Base-by-base conservation (phyloP, 2,329 filamentous ascomycete genomes). In the Cladosporium sp. region DNA sequence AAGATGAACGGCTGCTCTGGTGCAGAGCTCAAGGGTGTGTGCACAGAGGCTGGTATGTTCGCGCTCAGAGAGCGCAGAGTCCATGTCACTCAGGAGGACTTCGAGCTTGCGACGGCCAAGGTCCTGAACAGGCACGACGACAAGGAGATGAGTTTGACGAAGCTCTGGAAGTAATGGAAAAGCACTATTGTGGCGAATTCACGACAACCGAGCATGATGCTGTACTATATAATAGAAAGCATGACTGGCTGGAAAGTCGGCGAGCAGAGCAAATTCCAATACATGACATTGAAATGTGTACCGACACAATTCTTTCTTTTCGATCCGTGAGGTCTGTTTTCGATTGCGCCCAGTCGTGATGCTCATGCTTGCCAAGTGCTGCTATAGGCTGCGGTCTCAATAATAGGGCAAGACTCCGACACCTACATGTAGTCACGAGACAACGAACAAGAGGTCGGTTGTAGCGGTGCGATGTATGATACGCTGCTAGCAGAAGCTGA, bases 1-100 rank as follows among this genome's bases (percentile, higher is more conserved):
- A 97, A 97, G 85, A 99, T 99, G 94, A 97, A 97, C 71, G 94
- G 94, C 54, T 99, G 94, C 77, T 97, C 92, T 3, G 94, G 94
- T 61, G 94, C 94, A 57, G 94, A 99, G 78, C 78, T 99, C 68
- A 99, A 99, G 85, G 94, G 94, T 80, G 94, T 99, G 50, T 99
- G 94, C 75, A 99, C 94, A 47, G 94, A 99, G 77, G 92, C 94
- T 2, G 94, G 94, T 69, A 99, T 99, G 94, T 99, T 94, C 73
- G 94, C 94, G 14, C 82, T 99, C 64, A 87, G 94, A 67, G 94
- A 99, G 80, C 84, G 94, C 72, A 87, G 94, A 77, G 93, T 99
- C 60, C 94, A 99, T 75, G 94, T 99, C 66, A 99, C 94, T 38
- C 94, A 99, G 75, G 94, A 99, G 78, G 94, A 99, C 77, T 99